Conservation (phyloP, 805 yeast species). For the Komagataella kurtzmanii region DNA sequence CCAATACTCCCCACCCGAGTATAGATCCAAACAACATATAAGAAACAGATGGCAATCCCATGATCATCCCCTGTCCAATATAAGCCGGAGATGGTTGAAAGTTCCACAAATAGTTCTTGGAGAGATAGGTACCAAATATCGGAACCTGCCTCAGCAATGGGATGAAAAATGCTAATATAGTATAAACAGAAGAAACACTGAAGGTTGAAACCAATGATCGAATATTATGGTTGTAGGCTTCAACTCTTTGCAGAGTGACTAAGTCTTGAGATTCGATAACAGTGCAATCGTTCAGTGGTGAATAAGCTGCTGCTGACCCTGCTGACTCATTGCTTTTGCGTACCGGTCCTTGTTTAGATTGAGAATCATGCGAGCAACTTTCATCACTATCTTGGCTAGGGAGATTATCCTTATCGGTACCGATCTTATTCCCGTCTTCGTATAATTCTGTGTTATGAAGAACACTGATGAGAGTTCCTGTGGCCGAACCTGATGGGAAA, state of each 20-base stretch:
- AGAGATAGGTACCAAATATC: constrained; percentile 53
- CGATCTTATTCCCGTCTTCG: constrained; percentile 14
- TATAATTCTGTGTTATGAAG: constrained; percentile 57
- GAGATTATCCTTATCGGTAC: not conserved
- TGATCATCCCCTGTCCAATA: constrained; percentile 93
- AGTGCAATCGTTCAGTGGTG: constrained; percentile 11
- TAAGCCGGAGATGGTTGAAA: constrained; percentile 96
- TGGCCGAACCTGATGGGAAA: constrained; percentile 93
- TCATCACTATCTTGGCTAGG: not conserved
- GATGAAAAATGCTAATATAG: constrained; percentile 56
- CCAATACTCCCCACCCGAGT: constrained; percentile 87
- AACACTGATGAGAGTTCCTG: constrained; percentile 85
- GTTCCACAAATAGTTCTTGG: constrained; percentile 63
- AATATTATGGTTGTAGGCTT: constrained; percentile 42
- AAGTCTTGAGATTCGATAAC: constrained; percentile 20
- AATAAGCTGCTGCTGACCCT: not conserved
- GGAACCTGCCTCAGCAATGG: constrained; percentile 64
- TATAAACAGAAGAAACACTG: constrained; percentile 54
- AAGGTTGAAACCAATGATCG: constrained; percentile 50
- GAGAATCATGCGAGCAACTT: not conserved
- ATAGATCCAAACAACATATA: constrained; percentile 86
- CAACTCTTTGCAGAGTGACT: constrained; percentile 12
- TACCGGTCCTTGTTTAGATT: not conserved
- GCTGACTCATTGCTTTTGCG: not conserved
- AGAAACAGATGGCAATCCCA: constrained; percentile 87